phyloP scores from a whole-genome alignment of 2,329 filamentous ascomycete genomes.

The Penicillium hordei region DNA sequence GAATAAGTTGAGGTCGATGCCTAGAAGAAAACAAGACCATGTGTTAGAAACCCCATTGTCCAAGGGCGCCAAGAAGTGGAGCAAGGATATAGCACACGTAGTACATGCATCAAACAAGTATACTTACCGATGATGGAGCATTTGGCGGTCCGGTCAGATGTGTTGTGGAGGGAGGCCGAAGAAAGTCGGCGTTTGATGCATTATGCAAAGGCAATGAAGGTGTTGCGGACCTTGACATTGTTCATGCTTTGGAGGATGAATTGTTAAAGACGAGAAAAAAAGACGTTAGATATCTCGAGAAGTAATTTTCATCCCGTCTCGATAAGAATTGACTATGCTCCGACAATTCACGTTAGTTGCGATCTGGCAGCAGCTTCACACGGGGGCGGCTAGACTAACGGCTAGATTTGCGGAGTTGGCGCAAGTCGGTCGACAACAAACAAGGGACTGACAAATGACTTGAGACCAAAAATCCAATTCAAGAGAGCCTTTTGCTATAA shows the following conservation, averaged over 20 bases:
- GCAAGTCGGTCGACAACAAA: slow-evolving; percentile 4
- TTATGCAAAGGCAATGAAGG: slow-evolving; percentile 60
- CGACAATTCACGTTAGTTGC: slow-evolving; percentile 31
- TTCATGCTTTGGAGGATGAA: slow-evolving; percentile 43
- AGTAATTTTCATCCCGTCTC: slow-evolving; percentile 31
- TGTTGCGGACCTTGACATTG: slow-evolving; percentile 63
- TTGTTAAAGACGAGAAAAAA: slow-evolving; percentile 6
- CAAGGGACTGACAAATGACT: not conserved
- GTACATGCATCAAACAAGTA: not conserved
- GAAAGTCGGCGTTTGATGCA: slow-evolving; percentile 38
- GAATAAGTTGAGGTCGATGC: slow-evolving; percentile 54
- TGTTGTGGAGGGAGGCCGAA: slow-evolving; percentile 32
- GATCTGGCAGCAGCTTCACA: slow-evolving; percentile 30
- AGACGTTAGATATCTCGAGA: slow-evolving; percentile 18
- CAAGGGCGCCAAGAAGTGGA: not conserved
- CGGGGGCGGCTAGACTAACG: slow-evolving; percentile 15
- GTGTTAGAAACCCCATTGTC: slow-evolving; percentile 14
- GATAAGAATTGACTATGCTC: slow-evolving; percentile 13
- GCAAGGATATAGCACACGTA: not conserved
- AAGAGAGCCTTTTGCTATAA: not conserved
- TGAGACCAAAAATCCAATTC: not conserved
- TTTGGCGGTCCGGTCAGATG: slow-evolving; percentile 30
- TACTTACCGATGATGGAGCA: slow-evolving; percentile 38
- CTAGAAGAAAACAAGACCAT: slow-evolving; percentile 23
- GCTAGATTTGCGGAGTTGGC: slow-evolving; percentile 8